These are phyloP conservation scores for Ochetophila trinervis DNA, from an alignment of 306 rosid genomes.

Conservation along the genomic window DNA sequence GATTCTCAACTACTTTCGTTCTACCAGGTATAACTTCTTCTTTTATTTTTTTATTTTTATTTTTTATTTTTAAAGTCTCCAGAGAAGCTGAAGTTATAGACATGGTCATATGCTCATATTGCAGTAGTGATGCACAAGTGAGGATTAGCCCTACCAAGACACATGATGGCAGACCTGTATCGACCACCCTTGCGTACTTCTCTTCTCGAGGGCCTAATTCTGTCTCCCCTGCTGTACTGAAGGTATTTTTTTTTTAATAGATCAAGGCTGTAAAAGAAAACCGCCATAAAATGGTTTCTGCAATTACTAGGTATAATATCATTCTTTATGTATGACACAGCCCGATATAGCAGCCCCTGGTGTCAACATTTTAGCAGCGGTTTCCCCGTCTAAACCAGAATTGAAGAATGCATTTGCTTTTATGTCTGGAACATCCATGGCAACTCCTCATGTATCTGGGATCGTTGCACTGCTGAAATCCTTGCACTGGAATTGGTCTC, in stretches of 20 bases:
- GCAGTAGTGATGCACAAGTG: slow-evolving; percentile 39
- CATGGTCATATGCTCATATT: neutral
- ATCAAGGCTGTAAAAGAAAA: neutral
- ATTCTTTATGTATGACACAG: slow-evolving; percentile 19
- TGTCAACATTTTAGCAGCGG: slow-evolving; percentile 34
- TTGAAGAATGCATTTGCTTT: slow-evolving; percentile 21
- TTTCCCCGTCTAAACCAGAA: slow-evolving; percentile 13
- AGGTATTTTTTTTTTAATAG: slow-evolving; percentile 26
- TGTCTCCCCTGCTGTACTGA: slow-evolving; percentile 36
- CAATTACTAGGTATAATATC: neutral
- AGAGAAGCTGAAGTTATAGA: no score
- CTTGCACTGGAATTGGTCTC: slow-evolving; percentile 49
- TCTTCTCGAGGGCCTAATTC: slow-evolving; percentile 47
- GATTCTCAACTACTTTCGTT: slow-evolving; percentile 38
- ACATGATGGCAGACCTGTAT: slow-evolving; percentile 36
- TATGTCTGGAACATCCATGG: slow-evolving; percentile 53
- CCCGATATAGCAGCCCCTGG: slow-evolving; percentile 63
- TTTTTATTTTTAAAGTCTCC: no score
- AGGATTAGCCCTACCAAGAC: slow-evolving; percentile 38
- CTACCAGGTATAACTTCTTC: slow-evolving; percentile 41
- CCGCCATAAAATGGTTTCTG: neutral
- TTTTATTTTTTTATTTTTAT: no score
- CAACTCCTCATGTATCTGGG: slow-evolving; percentile 51
- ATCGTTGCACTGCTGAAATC: slow-evolving; percentile 49
- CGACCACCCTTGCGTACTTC: slow-evolving; percentile 40